These are phyloP conservation scores for Colletotrichum caudatum DNA, from an alignment of 2,329 filamentous ascomycete species.

Conservation along the genomic window DNA sequence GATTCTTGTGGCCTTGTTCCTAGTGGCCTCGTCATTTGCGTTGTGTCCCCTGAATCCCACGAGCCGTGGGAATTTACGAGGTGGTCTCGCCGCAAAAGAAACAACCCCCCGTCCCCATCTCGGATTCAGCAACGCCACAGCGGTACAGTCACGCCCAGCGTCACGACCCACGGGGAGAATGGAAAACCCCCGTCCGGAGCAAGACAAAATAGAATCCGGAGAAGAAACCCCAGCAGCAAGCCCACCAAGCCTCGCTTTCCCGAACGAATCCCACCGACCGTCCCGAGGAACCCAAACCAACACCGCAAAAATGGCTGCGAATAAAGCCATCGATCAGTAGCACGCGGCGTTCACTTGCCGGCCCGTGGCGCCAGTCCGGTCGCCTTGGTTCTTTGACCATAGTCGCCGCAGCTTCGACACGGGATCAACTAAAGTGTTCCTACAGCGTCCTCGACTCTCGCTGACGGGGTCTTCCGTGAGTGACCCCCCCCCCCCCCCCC, in stretches of 20 bases:
- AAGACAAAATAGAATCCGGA: not conserved
- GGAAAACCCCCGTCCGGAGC: not conserved
- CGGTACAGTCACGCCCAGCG: conserved; percentile 26
- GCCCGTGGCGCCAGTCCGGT: conserved; percentile 28
- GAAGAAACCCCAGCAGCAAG: not conserved
- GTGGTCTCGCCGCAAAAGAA: conserved; percentile 11
- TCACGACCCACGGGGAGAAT: not conserved
- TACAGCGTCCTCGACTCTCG: conserved; percentile 10
- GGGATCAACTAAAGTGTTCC: conserved; percentile 5
- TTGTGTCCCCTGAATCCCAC: conserved; percentile 22
- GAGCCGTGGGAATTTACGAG: conserved; percentile 20
- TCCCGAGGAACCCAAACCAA: not conserved
- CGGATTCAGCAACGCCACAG: conserved; percentile 5
- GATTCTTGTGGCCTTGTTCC: too few species aligned
- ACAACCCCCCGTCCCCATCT: not conserved
- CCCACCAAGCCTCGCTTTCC: conserved; percentile 15
- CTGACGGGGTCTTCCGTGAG: conserved; percentile 11
- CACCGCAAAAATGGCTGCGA: not conserved
- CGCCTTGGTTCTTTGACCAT: conserved; percentile 26
- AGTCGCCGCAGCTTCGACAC: conserved; percentile 18
- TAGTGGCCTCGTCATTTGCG: not conserved
- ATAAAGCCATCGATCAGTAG: conserved; percentile 4
- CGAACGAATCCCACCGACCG: conserved; percentile 14
- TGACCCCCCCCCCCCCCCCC: too few species aligned
- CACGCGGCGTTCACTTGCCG: conserved; percentile 28